Percentiles rank a stretch among this genome's conserved stretches.
phyloP scores from a whole-genome alignment of 257 asterid species.

The Ilex asprella region DNA sequence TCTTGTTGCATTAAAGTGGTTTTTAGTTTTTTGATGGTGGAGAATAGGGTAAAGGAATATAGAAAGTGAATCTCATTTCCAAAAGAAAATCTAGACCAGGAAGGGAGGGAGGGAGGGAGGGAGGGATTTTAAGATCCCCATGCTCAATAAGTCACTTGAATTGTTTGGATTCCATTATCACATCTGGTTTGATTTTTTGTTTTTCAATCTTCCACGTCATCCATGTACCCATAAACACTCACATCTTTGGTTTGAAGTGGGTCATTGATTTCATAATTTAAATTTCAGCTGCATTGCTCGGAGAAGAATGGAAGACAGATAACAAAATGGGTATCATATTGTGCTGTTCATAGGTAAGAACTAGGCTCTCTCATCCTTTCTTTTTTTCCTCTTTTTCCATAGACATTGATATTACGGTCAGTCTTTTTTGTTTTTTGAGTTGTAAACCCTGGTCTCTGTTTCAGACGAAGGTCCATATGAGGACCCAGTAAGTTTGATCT shows the following conservation, averaged over 20 bases:
- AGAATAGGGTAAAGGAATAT: no score
- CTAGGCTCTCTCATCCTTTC: conserved; percentile 11
- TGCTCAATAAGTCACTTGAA: no score
- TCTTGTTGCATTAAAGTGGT: no score
- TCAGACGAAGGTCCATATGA: no score
- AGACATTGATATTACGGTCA: background rate
- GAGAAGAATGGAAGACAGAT: conserved; percentile 67
- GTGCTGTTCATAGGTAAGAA: conserved; percentile 76
- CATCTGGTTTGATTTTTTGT: background rate
- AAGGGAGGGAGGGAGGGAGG: no score
- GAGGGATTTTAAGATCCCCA: no score
- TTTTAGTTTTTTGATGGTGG: no score
- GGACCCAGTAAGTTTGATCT: no score
- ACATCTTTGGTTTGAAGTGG: conserved; percentile 3
- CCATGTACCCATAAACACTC: background rate
- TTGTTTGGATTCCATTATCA: no score
- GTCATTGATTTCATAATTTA: conserved; percentile 13
- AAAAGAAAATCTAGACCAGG: no score
- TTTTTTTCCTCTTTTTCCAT: background rate
- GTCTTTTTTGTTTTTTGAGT: background rate
- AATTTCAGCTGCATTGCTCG: conserved; percentile 66
- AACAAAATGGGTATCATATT: conserved; percentile 78
- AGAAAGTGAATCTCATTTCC: no score
- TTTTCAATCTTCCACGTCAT: background rate
- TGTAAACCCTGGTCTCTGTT: no score